phyloP scores from a whole-genome alignment of 805 yeast genomes.

The Kuraishia ogatae region DNA sequence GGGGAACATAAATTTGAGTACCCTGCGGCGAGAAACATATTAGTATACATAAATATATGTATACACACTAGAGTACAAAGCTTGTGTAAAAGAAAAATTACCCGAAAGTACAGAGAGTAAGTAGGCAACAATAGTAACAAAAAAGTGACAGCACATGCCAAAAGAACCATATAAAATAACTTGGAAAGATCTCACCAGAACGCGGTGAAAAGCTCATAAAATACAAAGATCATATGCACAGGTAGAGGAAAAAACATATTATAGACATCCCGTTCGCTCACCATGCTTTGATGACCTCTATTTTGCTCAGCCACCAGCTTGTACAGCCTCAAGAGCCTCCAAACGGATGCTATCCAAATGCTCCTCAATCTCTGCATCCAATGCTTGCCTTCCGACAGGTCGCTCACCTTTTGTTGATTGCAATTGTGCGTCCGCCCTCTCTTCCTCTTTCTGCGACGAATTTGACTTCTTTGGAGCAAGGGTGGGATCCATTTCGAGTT shows the following conservation, averaged over 20 bases:
- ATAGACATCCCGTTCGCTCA: too few species aligned
- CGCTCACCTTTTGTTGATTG: not conserved
- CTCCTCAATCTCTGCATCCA: slow-evolving; percentile 16
- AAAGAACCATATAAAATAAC: not conserved
- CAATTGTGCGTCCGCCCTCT: not conserved
- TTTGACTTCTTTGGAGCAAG: slow-evolving; percentile 13
- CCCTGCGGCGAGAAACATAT: not conserved
- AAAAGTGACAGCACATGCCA: too few species aligned
- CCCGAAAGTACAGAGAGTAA: not conserved
- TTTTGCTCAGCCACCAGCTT: slow-evolving; percentile 32
- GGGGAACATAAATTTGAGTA: not conserved
- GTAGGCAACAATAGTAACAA: not conserved
- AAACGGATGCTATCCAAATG: slow-evolving; percentile 37
- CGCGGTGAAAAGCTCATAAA: not conserved
- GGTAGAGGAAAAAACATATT: not conserved
- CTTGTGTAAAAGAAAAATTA: too few species aligned
- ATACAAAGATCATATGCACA: not conserved
- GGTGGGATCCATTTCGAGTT: slow-evolving; percentile 34
- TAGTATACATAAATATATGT: not conserved
- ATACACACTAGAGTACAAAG: not conserved
- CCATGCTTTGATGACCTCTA: too few species aligned
- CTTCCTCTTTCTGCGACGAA: not conserved
- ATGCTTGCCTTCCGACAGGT: not conserved
- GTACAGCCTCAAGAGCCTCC: slow-evolving; percentile 36
- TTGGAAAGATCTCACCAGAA: not conserved